A percentile compares a stretch with the other conserved stretches of the same genome.
Conservation (phyloP, 306 rosid species). For the Urtica urens region DNA sequence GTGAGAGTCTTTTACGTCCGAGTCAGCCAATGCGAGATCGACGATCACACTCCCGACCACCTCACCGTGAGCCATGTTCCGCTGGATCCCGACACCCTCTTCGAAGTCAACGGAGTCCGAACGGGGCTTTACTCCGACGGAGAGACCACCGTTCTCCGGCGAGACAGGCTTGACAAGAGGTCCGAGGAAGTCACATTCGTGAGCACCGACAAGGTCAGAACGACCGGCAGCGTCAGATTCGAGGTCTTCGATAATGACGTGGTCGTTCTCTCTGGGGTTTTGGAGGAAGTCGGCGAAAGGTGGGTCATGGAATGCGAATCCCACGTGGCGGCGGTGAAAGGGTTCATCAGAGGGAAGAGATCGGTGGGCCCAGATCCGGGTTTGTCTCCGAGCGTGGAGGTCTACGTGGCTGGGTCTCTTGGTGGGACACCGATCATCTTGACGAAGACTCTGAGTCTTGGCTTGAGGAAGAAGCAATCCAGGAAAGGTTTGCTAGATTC, state of each 20-base stretch:
- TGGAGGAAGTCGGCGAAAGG: constrained; percentile 38
- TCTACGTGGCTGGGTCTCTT: constrained; percentile 71
- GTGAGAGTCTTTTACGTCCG: constrained; percentile 61
- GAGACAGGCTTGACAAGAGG: constrained; percentile 63
- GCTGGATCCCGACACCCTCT: constrained; percentile 54
- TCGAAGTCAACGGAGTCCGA: constrained; percentile 73
- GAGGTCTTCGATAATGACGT: constrained; percentile 59
- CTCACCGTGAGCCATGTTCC: constrained; percentile 64
- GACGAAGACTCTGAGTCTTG: constrained; percentile 45
- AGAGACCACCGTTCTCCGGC: constrained; percentile 41
- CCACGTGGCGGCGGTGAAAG: constrained; percentile 23
- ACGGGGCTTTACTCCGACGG: constrained; percentile 46
- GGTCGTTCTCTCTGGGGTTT: constrained; percentile 49
- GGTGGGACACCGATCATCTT: constrained; percentile 57
- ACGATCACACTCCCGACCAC: constrained; percentile 48
- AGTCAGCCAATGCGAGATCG: constrained; percentile 62
- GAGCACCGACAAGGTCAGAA: constrained; percentile 72
- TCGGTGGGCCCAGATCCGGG: constrained; percentile 28
- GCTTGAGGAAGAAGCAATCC: constrained; percentile 34
- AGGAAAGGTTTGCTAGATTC: constrained; percentile 47
- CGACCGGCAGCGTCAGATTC: constrained; percentile 63
- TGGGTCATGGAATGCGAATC: constrained; percentile 69
- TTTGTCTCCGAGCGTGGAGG: constrained; percentile 55
- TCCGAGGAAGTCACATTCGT: constrained; percentile 78
- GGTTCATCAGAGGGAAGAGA: constrained; percentile 46